Percentiles rank a stretch among this genome's conserved stretches.
phyloP scores from a whole-genome alignment of 768 basidiomycete species.

The Boletus subparvulus region DNA sequence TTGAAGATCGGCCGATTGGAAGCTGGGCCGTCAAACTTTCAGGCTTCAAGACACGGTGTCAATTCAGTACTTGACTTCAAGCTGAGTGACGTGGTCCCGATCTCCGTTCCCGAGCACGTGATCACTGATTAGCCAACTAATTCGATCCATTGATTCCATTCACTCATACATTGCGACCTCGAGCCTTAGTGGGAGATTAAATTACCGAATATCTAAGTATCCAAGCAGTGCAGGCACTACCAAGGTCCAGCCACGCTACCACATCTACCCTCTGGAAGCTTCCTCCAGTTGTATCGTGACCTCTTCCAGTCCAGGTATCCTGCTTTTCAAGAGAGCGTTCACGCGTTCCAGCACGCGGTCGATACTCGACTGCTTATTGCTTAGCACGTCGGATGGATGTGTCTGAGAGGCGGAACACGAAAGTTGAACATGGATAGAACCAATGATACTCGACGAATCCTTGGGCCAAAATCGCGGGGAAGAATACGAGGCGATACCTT shows the following conservation, averaged over 20 bases:
- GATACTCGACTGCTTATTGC: constrained; percentile 17
- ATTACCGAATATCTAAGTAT: constrained; percentile 17
- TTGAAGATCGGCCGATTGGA: not conserved
- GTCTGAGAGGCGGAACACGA: constrained; percentile 57
- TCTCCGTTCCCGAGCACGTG: no score
- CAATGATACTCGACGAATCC: constrained; percentile 80
- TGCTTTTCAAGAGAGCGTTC: constrained; percentile 63
- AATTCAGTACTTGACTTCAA: not conserved
- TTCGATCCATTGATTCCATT: no score
- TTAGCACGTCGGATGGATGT: constrained; percentile 46
- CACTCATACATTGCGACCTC: no score
- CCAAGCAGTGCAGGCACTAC: constrained; percentile 8
- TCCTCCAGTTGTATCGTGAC: constrained; percentile 85
- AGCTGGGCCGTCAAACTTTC: not conserved
- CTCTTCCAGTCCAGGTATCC: constrained; percentile 83
- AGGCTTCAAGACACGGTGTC: not conserved
- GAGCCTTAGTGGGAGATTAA: not conserved
- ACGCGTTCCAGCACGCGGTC: constrained; percentile 79
- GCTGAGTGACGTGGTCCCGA: no score
- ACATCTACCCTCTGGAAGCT: constrained; percentile 4
- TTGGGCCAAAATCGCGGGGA: constrained; percentile 94
- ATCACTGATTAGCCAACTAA: no score
- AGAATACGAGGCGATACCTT: constrained; percentile 80
- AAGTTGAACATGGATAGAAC: constrained; percentile 92
- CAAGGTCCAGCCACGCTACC: constrained; percentile 6